Base-by-base conservation (phyloP, 2,329 filamentous ascomycete species). In the Alternaria arborescens region DNA sequence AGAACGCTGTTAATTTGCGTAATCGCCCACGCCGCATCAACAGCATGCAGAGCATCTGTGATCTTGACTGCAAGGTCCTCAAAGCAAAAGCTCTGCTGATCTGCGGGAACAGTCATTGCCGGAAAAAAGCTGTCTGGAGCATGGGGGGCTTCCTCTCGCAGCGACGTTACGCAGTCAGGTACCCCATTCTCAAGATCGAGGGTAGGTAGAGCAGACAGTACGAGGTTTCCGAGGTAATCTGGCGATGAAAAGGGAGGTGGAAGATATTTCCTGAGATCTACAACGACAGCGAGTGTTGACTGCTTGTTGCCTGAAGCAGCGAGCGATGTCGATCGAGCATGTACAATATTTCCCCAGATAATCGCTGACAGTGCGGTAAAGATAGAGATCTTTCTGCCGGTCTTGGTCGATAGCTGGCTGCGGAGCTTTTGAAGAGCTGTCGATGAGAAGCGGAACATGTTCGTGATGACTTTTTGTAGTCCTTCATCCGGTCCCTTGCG, bases 401-500 rank as follows among this genome's bases (percentile, higher is more conserved):
- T 46, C 4, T 28, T 22, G 0, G 26, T 10, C 3, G 47, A 58
- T 26, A 47, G 28, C 2, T 50, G 20, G 2, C 38, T 57, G 11
- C 47, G 34, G 3, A 58, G 11, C 3, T 46, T 8, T n/a, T 18
- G 30, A 28, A 60, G 42, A 26, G 42, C 34, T 16, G 47, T 14
- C 1, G 26, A 46, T 4, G 53, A 51, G 30, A 60, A 51, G 20
- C 58, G 58, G 28, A 58, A 60, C 58, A 60, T 47, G 6, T 55
- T 61, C 7, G 62, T 52, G 8, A 55, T 20, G 20, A 65, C 52
- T 24, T 65, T 53, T 20, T 65, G 55, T 24, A 60, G 48, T 30
- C 30, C 46, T 50, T 38, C 30, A 4, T 50, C 46, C 32, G 46
- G 46, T 12, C 46, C 46, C 11, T 18, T 18, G 4, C 46, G 46